Evolutionary conservation across 768 basidiomycete genomes (phyloP).

Genomic region (Kwoniella dendrophila): DNA sequence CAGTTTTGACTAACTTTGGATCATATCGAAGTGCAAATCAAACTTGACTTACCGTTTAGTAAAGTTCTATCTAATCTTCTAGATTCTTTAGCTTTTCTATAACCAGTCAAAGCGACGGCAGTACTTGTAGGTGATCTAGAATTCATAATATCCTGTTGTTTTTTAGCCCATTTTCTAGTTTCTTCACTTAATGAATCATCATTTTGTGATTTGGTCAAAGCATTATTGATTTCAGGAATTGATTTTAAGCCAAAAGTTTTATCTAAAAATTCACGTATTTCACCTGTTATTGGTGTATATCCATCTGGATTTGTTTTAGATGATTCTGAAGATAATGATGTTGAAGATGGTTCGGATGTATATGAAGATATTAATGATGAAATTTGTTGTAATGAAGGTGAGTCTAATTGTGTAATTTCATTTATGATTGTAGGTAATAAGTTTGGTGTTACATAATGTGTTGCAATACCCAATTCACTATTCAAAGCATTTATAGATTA

Average conservation of each 20-base stretch:
- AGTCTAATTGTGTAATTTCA: constrained; percentile 62
- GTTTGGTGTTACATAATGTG: constrained; percentile 83
- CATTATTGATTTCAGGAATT: constrained; percentile 71
- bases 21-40: no score
- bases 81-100: constrained; percentile 69
- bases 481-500: not conserved
- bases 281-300: constrained; percentile 59
- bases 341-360: constrained; percentile 58
- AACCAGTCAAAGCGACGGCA: constrained; percentile 80
- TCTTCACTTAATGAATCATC: constrained; percentile 56
- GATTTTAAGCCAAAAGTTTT: constrained; percentile 69
- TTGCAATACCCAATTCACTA: constrained; percentile 90
- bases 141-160: constrained; percentile 67
- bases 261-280: constrained; percentile 76
- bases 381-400: constrained; percentile 52
- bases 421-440: constrained; percentile 72
- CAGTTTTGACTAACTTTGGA: not conserved
- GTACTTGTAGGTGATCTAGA: constrained; percentile 87
- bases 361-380: constrained; percentile 68
- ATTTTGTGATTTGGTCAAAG: constrained; percentile 58
- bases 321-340: constrained; percentile 54
- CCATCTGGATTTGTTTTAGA: constrained; percentile 42
- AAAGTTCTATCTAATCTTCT: constrained; percentile 67
- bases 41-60: constrained; percentile 65
- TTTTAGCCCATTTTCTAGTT: constrained; percentile 72